phyloP scores from a whole-genome alignment of 768 basidiomycete genomes.

The Tulasnella sp. region DNA sequence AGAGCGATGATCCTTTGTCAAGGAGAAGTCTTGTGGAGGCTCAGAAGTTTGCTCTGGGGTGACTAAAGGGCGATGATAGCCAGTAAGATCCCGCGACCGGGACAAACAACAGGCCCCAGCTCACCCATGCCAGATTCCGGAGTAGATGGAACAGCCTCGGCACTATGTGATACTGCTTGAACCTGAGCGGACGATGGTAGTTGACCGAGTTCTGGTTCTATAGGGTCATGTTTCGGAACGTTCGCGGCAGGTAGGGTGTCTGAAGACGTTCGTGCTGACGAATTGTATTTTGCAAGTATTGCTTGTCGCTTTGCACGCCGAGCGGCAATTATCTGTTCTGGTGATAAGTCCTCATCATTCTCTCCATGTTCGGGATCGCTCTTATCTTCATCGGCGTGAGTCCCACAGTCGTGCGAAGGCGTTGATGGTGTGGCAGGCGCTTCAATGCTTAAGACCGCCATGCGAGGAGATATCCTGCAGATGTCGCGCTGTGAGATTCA shows the following conservation, averaged over 20 bases:
- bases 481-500: conserved; percentile 13
- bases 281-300: conserved; percentile 63
- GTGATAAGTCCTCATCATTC: conserved; percentile 46
- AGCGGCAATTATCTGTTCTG: conserved; percentile 54
- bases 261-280: conserved; percentile 31
- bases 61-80: conserved; percentile 20
- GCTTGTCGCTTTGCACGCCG: conserved; percentile 63
- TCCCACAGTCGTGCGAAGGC: conserved; percentile 1
- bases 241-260: too few relatives aligned
- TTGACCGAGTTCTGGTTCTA: too few relatives aligned
- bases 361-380: conserved; percentile 26
- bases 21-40: conserved; percentile 40
- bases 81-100: background rate
- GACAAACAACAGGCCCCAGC: background rate
- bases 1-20: conserved; percentile 55
- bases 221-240: too few relatives aligned
- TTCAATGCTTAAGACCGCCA: conserved; percentile 17
- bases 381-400: background rate
- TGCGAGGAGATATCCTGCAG: conserved; percentile 55
- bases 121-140: background rate
- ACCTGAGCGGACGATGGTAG: too few relatives aligned
- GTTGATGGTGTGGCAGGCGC: conserved; percentile 21
- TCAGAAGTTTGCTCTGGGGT: conserved; percentile 15
- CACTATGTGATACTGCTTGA: background rate
- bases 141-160: background rate